Evolutionary conservation across 352 stramenopile genomes (phyloP).

Genomic region (Labyrinthula sp.): DNA sequence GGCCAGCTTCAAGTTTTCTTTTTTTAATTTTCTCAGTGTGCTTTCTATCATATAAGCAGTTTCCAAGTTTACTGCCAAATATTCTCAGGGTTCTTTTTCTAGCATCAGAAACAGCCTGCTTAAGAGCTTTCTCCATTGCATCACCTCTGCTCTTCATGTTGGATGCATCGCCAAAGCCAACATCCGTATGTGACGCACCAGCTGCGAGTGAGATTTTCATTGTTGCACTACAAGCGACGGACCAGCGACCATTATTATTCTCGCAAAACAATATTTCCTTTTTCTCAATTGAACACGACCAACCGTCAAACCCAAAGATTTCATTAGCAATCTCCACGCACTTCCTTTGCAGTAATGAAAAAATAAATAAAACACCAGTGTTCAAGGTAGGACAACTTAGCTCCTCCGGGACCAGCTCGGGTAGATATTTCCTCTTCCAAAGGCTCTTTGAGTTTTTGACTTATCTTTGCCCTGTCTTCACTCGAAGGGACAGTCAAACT

Average conservation of each 20-base stretch:
- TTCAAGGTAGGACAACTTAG: slow-evolving; percentile 8
- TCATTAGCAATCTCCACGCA: slow-evolving; percentile 21
- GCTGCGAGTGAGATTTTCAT: slow-evolving; percentile 8
- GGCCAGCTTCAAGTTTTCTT: too few species aligned
- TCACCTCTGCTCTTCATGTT: slow-evolving; percentile 23
- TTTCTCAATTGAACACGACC: slow-evolving; percentile 6
- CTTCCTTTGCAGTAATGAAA: too few species aligned
- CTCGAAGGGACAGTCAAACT: too few species aligned
- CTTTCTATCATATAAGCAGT: slow-evolving; percentile 22
- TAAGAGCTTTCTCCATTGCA: slow-evolving; percentile 25
- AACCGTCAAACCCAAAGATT: slow-evolving; percentile 15
- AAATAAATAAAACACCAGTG: too few species aligned
- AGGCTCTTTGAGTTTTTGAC: not conserved
- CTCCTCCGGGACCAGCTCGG: not conserved
- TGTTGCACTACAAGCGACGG: slow-evolving; percentile 7
- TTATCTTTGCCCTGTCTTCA: not conserved
- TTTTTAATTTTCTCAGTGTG: slow-evolving; percentile 28
- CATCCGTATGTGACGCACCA: slow-evolving; percentile 12
- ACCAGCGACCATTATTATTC: slow-evolving; percentile 13
- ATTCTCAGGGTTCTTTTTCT: slow-evolving; percentile 20
- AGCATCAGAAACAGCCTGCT: slow-evolving; percentile 18
- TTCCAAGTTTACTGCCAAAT: slow-evolving; percentile 16
- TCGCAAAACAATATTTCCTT: slow-evolving; percentile 14
- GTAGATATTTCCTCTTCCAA: slow-evolving; percentile 8
- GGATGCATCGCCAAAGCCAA: slow-evolving; percentile 19